Conservation (phyloP, 2,329 filamentous ascomycete species). For the Chaetomiaceae sp. region DNA sequence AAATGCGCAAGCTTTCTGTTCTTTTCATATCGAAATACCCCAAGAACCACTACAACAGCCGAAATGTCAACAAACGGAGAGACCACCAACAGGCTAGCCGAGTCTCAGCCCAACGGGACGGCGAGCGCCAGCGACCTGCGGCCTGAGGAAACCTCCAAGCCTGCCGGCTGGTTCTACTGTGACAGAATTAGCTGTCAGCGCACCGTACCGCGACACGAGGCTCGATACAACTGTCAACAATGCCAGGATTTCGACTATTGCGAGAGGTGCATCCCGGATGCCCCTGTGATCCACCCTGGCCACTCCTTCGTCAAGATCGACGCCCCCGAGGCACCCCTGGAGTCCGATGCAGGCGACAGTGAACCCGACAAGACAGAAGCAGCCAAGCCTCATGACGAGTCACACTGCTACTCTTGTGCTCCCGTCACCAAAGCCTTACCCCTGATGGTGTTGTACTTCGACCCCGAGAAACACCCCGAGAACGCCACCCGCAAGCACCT, state of each 20-base stretch:
- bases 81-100: too few relatives aligned
- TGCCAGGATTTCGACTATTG: slow-evolving; percentile 15
- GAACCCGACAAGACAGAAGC: too few relatives aligned
- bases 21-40: too few relatives aligned
- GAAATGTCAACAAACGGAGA: too few relatives aligned
- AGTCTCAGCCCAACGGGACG: too few relatives aligned
- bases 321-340: neutral
- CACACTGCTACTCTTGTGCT: slow-evolving; percentile 1
- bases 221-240: neutral
- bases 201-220: neutral
- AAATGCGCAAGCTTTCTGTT: too few relatives aligned
- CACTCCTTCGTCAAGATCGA: slow-evolving; percentile 1
- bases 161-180: neutral
- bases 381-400: neutral
- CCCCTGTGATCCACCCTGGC: slow-evolving; percentile 7
- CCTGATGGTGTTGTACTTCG: neutral
- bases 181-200: neutral
- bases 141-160: neutral
- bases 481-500: neutral
- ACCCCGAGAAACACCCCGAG: neutral
- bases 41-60: too few relatives aligned
- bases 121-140: neutral
- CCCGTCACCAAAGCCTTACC: neutral
- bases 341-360: neutral
- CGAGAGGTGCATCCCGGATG: slow-evolving; percentile 1